Evolutionary conservation across 805 yeast genomes (phyloP).

Genomic region (Brettanomyces sp.): DNA sequence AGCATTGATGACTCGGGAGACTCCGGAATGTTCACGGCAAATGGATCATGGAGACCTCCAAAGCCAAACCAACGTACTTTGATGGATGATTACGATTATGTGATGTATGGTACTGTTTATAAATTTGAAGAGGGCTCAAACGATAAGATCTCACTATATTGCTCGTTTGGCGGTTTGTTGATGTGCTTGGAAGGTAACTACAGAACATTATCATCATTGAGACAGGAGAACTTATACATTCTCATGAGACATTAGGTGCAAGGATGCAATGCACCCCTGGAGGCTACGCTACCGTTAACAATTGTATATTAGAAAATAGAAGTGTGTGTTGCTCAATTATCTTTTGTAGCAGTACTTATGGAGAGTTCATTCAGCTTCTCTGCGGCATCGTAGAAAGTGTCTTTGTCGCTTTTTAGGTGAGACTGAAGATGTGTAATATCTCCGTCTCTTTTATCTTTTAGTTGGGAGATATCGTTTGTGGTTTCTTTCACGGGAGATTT

Average conservation of each 20-base stretch:
- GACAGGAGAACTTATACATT: slow-evolving; percentile 89
- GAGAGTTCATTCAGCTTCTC: too few species aligned
- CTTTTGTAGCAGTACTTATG: too few species aligned
- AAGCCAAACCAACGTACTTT: slow-evolving; percentile 73
- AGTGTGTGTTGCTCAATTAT: not conserved
- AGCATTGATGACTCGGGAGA: slow-evolving; percentile 40
- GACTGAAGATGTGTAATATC: too few species aligned
- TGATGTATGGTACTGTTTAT: slow-evolving; percentile 96
- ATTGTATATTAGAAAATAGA: slow-evolving; percentile 1
- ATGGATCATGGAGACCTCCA: slow-evolving; percentile 76
- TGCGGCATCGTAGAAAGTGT: too few species aligned
- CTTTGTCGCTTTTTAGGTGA: too few species aligned
- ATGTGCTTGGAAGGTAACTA: slow-evolving; percentile 93
- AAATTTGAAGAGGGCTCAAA: slow-evolving; percentile 79
- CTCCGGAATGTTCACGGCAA: slow-evolving; percentile 20
- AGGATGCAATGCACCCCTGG: too few species aligned
- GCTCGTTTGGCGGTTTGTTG: slow-evolving; percentile 91
- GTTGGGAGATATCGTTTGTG: too few species aligned
- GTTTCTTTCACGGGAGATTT: too few species aligned
- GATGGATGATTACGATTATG: slow-evolving; percentile 96
- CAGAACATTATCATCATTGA: slow-evolving; percentile 76
- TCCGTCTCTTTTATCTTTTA: too few species aligned
- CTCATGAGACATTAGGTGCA: slow-evolving; percentile 56
- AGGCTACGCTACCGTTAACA: not conserved
- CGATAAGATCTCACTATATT: slow-evolving; percentile 75